These are phyloP conservation scores for Taxillus chinensis DNA, from an alignment of 164 flowering plant species.

Conservation along the genomic window DNA sequence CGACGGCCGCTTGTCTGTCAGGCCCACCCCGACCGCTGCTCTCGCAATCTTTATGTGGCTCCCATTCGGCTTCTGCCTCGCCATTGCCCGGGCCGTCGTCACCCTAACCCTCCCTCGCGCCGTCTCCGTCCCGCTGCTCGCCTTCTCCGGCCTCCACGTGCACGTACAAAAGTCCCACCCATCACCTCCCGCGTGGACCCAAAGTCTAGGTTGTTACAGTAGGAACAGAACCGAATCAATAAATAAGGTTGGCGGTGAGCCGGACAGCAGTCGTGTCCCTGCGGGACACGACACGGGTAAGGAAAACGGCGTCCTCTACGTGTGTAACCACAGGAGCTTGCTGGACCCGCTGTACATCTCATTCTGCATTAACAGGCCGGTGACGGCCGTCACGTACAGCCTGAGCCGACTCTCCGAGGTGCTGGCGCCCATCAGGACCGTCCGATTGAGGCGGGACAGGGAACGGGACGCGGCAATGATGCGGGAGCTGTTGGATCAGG, in stretches of 20 bases:
- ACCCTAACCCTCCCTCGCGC: constrained; percentile 20
- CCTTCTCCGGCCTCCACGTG: constrained; percentile 18
- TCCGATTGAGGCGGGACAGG: constrained; percentile 35
- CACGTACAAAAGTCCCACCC: not conserved
- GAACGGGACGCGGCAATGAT: constrained; percentile 31
- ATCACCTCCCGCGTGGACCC: too few species aligned
- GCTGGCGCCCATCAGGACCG: constrained; percentile 42
- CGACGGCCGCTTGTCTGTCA: constrained; percentile 39
- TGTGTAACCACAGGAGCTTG: constrained; percentile 47
- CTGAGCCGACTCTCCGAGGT: constrained; percentile 39
- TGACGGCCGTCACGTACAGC: constrained; percentile 50
- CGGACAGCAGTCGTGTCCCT: too few species aligned
- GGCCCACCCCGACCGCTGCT: constrained; percentile 23
- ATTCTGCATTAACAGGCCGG: constrained; percentile 16
- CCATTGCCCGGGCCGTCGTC: constrained; percentile 17
- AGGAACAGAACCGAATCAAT: too few species aligned
- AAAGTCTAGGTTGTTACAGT: too few species aligned
- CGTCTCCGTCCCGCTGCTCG: constrained; percentile 17
- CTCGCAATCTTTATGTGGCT: constrained; percentile 39
- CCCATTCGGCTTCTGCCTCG: constrained; percentile 27
- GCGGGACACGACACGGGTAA: not conserved
- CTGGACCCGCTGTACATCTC: constrained; percentile 42
- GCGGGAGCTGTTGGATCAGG: constrained; percentile 26
- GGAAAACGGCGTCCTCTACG: constrained; percentile 27
- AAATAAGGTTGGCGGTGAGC: too few species aligned